Evolutionary conservation across 345 rosid species (phyloP).

Genomic region (Leavenworthia alabamica): DNA sequence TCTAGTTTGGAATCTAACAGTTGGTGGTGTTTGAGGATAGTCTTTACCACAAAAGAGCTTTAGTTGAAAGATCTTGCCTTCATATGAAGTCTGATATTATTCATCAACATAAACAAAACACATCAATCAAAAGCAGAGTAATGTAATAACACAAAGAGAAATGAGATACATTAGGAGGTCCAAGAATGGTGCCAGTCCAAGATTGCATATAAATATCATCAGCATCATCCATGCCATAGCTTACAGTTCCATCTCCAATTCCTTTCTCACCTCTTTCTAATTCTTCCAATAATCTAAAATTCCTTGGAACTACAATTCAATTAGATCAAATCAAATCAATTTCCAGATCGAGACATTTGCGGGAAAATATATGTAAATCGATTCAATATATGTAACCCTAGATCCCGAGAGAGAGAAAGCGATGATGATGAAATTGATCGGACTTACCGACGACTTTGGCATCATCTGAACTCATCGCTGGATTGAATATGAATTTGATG

Average conservation of each 20-base stretch:
- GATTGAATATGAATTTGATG: neutral
- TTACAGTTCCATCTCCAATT: constrained; percentile 82
- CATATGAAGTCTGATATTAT: constrained; percentile 64
- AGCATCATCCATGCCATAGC: constrained; percentile 93
- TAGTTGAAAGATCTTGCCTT: constrained; percentile 91
- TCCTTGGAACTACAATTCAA: constrained; percentile 61
- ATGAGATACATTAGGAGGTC: constrained; percentile 69
- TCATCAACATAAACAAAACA: no score
- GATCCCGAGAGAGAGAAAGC: constrained; percentile 8
- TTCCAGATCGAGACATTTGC: constrained; percentile 20
- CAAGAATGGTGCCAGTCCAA: constrained; percentile 88
- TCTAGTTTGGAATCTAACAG: constrained; percentile 82
- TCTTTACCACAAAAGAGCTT: constrained; percentile 95
- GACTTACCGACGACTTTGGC: constrained; percentile 31
- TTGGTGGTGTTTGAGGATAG: constrained; percentile 91
- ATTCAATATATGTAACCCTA: no score
- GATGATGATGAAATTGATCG: neutral
- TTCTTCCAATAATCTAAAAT: constrained; percentile 83
- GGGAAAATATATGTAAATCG: neutral
- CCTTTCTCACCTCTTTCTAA: constrained; percentile 94
- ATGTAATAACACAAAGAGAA: neutral
- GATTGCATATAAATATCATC: constrained; percentile 90
- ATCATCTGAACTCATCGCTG: constrained; percentile 26
- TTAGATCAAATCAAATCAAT: neutral
- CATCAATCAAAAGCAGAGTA: no score